Evolutionary conservation across 75 land plant genomes (phyloP).

Genomic region (Selaginella moellendorffii): DNA sequence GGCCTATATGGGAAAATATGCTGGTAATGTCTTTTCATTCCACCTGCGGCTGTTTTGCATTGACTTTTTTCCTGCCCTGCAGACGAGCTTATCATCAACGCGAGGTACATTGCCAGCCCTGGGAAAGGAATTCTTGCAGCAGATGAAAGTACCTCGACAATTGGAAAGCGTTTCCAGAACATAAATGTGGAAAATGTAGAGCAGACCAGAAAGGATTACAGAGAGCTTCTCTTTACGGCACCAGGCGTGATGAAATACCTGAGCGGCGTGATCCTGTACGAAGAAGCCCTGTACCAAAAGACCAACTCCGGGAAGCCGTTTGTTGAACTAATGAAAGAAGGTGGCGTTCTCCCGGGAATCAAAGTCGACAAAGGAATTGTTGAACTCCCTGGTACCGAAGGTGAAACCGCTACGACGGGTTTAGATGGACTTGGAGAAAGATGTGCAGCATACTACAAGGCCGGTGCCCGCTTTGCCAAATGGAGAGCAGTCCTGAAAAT

Average conservation of each 20-base stretch:
- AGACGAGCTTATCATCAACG: constrained; percentile 25
- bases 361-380: constrained; percentile 31
- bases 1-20: constrained; percentile 10
- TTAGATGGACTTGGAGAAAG: constrained; percentile 44
- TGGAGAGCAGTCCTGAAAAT: constrained; percentile 32
- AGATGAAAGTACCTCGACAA: constrained; percentile 34
- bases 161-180: constrained; percentile 20
- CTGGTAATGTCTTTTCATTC: background rate
- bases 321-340: constrained; percentile 24
- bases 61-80: background rate
- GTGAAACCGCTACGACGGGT: constrained; percentile 53
- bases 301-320: constrained; percentile 27
- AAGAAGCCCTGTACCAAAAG: constrained; percentile 28
- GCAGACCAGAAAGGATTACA: constrained; percentile 26
- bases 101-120: constrained; percentile 27
- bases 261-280: constrained; percentile 31
- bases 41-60: background rate
- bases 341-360: constrained; percentile 28
- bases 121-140: constrained; percentile 34
- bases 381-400: constrained; percentile 29
- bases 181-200: constrained; percentile 28
- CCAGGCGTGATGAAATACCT: constrained; percentile 32
- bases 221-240: constrained; percentile 35
- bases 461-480: constrained; percentile 32
- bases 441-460: constrained; percentile 27